A percentile compares a stretch with the other conserved stretches of the same genome.
These are phyloP conservation scores for Plectranthus barbatus DNA, from an alignment of 257 asterid genomes.

Conservation along the genomic window DNA sequence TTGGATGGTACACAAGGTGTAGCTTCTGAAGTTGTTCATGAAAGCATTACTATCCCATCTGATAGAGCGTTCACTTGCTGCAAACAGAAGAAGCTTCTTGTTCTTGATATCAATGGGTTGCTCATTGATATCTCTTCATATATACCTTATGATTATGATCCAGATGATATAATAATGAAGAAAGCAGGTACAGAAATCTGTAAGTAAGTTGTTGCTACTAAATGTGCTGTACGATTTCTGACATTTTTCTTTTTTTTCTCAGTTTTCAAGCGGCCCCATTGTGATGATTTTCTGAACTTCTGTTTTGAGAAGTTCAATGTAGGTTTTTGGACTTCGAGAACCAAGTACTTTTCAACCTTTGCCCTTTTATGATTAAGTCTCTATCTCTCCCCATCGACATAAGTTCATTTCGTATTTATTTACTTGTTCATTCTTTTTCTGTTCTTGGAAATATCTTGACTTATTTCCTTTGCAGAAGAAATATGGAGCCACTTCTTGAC, in stretches of 20 bases:
- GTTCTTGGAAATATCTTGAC: background rate
- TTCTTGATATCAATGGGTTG: conserved; percentile 79
- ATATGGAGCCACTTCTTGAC: conserved; percentile 57
- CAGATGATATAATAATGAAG: conserved; percentile 40
- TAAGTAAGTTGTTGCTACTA: conserved; percentile 6
- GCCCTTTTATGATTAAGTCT: conserved; percentile 15
- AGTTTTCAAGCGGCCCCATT: conserved; percentile 85
- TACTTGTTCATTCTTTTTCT: background rate
- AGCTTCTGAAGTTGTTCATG: conserved; percentile 11
- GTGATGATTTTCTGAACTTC: conserved; percentile 72
- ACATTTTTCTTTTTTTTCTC: conserved; percentile 25
- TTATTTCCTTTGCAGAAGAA: conserved; percentile 48
- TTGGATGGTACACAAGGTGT: conserved; percentile 13
- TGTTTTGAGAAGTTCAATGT: conserved; percentile 72
- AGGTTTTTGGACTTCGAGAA: conserved; percentile 82
- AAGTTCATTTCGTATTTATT: background rate
- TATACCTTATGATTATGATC: conserved; percentile 41
- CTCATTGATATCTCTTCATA: conserved; percentile 52
- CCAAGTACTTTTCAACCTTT: conserved; percentile 48
- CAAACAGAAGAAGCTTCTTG: conserved; percentile 65
- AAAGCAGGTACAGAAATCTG: conserved; percentile 47
- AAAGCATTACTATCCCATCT: conserved; percentile 3
- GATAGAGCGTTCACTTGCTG: conserved; percentile 14
- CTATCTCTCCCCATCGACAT: background rate
- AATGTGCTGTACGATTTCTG: conserved; percentile 11